phyloP scores from a whole-genome alignment of 805 yeast species.

The Clavispora phyllophila region DNA sequence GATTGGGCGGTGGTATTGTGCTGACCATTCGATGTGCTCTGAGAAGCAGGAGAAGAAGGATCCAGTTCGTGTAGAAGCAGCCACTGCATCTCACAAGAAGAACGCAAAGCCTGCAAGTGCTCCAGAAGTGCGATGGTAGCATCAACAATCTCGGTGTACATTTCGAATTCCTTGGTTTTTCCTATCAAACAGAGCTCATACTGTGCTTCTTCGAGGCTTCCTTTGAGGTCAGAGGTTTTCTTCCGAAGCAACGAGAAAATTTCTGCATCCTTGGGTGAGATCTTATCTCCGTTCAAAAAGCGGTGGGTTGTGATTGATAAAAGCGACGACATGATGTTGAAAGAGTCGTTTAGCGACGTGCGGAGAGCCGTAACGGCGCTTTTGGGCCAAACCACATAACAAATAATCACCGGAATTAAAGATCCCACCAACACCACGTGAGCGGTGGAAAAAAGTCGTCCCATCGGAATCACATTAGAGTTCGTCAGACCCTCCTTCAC shows the following conservation, averaged over 20 bases:
- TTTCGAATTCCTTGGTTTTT: slow-evolving; percentile 46
- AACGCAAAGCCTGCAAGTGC: slow-evolving; percentile 61
- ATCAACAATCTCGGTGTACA: slow-evolving; percentile 43
- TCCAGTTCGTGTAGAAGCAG: slow-evolving; percentile 37
- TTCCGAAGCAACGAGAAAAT: slow-evolving; percentile 35
- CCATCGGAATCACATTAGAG: slow-evolving; percentile 51
- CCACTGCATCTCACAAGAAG: slow-evolving; percentile 67
- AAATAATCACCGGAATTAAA: slow-evolving; percentile 49
- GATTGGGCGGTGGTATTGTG: neutral
- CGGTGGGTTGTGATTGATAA: slow-evolving; percentile 42
- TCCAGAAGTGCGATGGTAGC: slow-evolving; percentile 49
- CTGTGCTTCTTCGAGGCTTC: slow-evolving; percentile 50
- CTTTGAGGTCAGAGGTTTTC: slow-evolving; percentile 34
- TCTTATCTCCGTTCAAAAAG: slow-evolving; percentile 45
- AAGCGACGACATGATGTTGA: slow-evolving; percentile 47
- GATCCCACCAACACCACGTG: slow-evolving; percentile 60
- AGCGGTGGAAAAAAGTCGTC: slow-evolving; percentile 49
- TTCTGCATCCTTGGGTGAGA: slow-evolving; percentile 35
- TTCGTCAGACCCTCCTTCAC: slow-evolving; percentile 69
- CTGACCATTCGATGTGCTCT: neutral
- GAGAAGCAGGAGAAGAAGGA: neutral
- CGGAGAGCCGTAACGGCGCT: slow-evolving; percentile 48
- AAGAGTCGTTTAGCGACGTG: slow-evolving; percentile 43
- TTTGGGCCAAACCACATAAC: slow-evolving; percentile 62
- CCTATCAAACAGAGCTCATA: slow-evolving; percentile 57